These are phyloP conservation scores for Epichloe brachyelytri DNA, from an alignment of 2,329 filamentous ascomycete species.

Conservation along the genomic window DNA sequence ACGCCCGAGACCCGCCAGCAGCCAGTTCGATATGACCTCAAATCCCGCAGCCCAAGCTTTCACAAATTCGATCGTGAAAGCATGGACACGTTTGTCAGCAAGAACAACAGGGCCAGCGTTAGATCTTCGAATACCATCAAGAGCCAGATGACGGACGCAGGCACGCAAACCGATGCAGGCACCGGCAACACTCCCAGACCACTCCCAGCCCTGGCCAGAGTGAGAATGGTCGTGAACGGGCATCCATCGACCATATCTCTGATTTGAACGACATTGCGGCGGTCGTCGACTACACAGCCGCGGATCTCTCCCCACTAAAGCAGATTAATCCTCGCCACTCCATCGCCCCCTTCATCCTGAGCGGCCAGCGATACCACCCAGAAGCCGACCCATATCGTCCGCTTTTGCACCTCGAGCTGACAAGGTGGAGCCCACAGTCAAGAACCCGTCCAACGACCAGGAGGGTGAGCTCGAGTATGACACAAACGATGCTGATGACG, in stretches of 20 bases:
- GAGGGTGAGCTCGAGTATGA: constrained; percentile 13
- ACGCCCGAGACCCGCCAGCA: constrained; percentile 54
- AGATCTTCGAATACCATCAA: constrained; percentile 59
- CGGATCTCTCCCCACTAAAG: constrained; percentile 38
- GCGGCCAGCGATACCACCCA: constrained; percentile 7
- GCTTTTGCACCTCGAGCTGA: constrained; percentile 7
- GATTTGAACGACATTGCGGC: constrained; percentile 13
- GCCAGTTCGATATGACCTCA: constrained; percentile 71
- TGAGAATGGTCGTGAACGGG: constrained; percentile 34
- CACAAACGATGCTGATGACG: constrained; percentile 24
- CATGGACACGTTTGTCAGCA: constrained; percentile 46
- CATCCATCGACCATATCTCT: constrained; percentile 27
- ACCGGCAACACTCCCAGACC: constrained; percentile 36
- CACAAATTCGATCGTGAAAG: constrained; percentile 51
- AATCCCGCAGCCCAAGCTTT: constrained; percentile 58
- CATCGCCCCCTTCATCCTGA: constrained; percentile 12
- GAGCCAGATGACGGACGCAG: constrained; percentile 57
- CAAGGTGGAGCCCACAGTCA: constrained; percentile 14
- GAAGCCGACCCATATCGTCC: background rate
- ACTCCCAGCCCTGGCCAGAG: constrained; percentile 41
- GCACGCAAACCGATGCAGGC: constrained; percentile 42
- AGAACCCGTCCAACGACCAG: constrained; percentile 12
- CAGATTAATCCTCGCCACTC: constrained; percentile 29
- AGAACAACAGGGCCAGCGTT: constrained; percentile 60
- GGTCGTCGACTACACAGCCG: constrained; percentile 47